Conservation (phyloP, 495 filamentous ascomycete genomes). For the Trichoderma parareesei region DNA sequence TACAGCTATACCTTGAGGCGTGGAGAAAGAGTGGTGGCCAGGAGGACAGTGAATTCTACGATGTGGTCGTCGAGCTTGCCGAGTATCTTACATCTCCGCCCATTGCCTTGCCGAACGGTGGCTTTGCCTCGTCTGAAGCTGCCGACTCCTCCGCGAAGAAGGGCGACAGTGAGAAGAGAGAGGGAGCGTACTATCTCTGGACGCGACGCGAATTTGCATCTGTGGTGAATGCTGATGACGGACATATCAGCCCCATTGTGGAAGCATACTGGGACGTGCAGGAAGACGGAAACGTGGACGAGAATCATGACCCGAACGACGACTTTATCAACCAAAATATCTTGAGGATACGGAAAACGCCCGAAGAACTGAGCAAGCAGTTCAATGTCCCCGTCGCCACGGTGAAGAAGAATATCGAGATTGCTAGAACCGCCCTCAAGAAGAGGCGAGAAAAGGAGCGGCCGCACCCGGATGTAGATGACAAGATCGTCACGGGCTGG, state of each 20-base stretch:
- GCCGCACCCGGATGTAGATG: conserved; percentile 74
- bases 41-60: conserved; percentile 51
- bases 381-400: conserved; percentile 69
- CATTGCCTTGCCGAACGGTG: conserved; percentile 59
- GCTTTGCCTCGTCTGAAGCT: conserved; percentile 84
- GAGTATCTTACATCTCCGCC: conserved; percentile 69
- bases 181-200: conserved; percentile 96
- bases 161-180: conserved; percentile 75
- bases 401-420: conserved; percentile 60
- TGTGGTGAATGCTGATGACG: conserved; percentile 48
- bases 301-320: conserved; percentile 78
- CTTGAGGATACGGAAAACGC: conserved; percentile 24
- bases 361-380: conserved; percentile 62
- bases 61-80: conserved; percentile 73
- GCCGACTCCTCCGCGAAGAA: conserved; percentile 75
- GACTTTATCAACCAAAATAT: conserved; percentile 86
- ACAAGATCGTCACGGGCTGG: conserved; percentile 82
- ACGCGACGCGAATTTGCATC: conserved; percentile 78
- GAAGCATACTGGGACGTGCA: conserved; percentile 81
- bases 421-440: conserved; percentile 60
- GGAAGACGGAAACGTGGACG: conserved; percentile 82
- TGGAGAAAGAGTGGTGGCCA: conserved; percentile 63
- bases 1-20: conserved; percentile 81
- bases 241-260: conserved; percentile 62
- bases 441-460: conserved; percentile 68